phyloP scores from a whole-genome alignment of 1,284 basidiomycete species.

The Prillingera fragicola region DNA sequence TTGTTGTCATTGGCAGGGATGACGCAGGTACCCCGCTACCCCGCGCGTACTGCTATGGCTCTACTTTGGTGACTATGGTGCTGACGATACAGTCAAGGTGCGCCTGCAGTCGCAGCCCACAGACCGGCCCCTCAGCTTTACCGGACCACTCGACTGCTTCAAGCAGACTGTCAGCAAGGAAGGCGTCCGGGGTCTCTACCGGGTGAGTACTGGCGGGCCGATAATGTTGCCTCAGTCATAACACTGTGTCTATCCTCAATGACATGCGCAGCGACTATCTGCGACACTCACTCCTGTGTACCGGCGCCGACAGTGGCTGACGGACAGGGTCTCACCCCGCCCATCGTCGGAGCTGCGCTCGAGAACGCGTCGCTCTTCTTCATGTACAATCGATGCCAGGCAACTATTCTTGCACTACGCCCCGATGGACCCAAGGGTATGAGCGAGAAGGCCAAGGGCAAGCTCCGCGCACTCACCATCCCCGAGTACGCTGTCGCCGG shows the following conservation, averaged over 20 bases:
- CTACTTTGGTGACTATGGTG: background rate
- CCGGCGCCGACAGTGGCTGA: too few relatives aligned
- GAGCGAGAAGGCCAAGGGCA: slow-evolving; percentile 29
- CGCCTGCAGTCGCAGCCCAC: slow-evolving; percentile 76
- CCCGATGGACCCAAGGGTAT: slow-evolving; percentile 26
- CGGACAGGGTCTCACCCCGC: slow-evolving; percentile 73
- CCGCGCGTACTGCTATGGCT: background rate
- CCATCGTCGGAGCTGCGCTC: slow-evolving; percentile 80
- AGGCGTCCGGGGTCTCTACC: slow-evolving; percentile 70
- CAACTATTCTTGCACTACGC: slow-evolving; percentile 51
- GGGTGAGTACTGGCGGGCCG: too few relatives aligned
- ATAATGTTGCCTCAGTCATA: too few relatives aligned
- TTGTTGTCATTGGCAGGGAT: background rate
- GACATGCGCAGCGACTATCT: too few relatives aligned
- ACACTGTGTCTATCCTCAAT: too few relatives aligned
- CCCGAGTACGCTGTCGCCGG: slow-evolving; percentile 68
- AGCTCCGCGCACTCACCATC: slow-evolving; percentile 52
- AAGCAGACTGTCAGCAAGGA: slow-evolving; percentile 69
- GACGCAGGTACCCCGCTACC: background rate
- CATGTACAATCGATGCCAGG: slow-evolving; percentile 76
- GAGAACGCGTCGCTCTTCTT: slow-evolving; percentile 87
- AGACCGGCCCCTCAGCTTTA: slow-evolving; percentile 64
- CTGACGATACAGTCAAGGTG: slow-evolving; percentile 55
- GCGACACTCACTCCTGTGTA: too few relatives aligned
- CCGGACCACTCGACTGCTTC: slow-evolving; percentile 74